Percentiles rank a stretch among this genome's conserved stretches.
These are phyloP conservation scores for Saxispiralis lemnorum DNA, from an alignment of 495 filamentous ascomycete genomes.

Conservation along the genomic window DNA sequence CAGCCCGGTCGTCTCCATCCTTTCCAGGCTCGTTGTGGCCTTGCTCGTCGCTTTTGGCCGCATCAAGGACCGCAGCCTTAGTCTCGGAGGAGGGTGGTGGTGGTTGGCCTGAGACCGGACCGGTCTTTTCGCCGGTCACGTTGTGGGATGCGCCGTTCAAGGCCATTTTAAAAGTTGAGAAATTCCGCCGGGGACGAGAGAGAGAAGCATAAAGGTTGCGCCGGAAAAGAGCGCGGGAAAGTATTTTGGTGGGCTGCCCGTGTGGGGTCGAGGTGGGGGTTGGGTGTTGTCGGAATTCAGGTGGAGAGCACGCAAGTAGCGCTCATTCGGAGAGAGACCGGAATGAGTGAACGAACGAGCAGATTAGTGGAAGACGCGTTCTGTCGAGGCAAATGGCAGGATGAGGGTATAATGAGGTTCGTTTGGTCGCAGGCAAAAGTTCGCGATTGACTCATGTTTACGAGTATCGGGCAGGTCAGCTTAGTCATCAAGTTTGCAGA, in stretches of 20 bases:
- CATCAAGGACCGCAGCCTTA: slow-evolving; percentile 16
- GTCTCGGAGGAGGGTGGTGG: slow-evolving; percentile 11
- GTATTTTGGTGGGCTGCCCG: slow-evolving; percentile 8
- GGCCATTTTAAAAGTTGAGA: slow-evolving; percentile 6
- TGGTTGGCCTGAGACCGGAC: slow-evolving; percentile 14
- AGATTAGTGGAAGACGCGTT: no score
- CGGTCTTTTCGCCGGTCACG: slow-evolving; percentile 13
- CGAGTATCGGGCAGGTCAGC: no score
- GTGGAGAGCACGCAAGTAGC: no score
- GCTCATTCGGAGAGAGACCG: no score
- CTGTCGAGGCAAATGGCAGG: no score
- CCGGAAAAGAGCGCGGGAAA: slow-evolving; percentile 9
- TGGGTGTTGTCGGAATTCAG: no score
- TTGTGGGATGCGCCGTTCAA: slow-evolving; percentile 17
- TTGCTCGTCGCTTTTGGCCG: slow-evolving; percentile 21
- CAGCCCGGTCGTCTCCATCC: slow-evolving; percentile 24
- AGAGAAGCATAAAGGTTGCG: slow-evolving; percentile 5
- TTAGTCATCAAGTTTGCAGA: no score
- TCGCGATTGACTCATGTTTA: no score
- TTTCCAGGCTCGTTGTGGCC: slow-evolving; percentile 23
- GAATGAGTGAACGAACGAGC: no score
- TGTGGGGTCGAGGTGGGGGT: no score
- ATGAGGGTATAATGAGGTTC: no score
- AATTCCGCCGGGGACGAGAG: background rate
- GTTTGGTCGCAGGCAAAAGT: no score